phyloP scores from a whole-genome alignment of 2,329 filamentous ascomycete genomes.

The Cercospora nicotianae region DNA sequence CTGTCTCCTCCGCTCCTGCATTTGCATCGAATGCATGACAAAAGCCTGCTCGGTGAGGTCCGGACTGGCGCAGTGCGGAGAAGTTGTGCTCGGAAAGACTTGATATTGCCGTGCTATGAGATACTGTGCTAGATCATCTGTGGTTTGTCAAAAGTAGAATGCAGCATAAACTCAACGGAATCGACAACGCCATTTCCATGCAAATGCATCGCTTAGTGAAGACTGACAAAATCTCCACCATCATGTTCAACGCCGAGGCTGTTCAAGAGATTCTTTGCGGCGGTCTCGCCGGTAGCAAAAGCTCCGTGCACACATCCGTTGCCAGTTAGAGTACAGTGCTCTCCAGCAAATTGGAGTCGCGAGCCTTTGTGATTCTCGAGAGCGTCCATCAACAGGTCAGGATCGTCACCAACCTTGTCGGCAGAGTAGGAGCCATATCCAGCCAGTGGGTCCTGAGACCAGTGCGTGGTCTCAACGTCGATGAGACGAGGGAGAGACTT shows the following conservation, averaged over 20 bases:
- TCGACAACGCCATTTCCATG: not conserved
- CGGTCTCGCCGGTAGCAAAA: conserved; percentile 47
- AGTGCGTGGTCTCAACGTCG: conserved; percentile 47
- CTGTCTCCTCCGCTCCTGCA: not conserved
- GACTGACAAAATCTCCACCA: conserved; percentile 32
- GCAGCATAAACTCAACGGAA: not conserved
- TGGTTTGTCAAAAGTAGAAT: not conserved
- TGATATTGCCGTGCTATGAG: conserved; percentile 1
- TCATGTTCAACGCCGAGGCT: conserved; percentile 42
- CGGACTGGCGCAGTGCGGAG: not conserved
- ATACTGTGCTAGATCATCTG: not conserved
- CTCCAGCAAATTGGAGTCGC: conserved; percentile 46
- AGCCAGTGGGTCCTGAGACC: conserved; percentile 47
- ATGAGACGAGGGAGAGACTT: conserved; percentile 44
- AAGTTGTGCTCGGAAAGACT: not conserved
- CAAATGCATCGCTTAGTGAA: not conserved
- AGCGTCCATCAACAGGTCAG: conserved; percentile 40
- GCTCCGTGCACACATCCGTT: conserved; percentile 50
- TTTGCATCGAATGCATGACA: not conserved
- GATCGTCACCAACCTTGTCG: conserved; percentile 49
- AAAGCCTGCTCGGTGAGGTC: not conserved
- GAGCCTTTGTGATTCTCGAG: conserved; percentile 41
- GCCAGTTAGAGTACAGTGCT: conserved; percentile 42
- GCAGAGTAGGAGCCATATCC: conserved; percentile 49
- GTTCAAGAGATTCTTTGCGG: conserved; percentile 43